Percentiles rank a stretch among this genome's conserved stretches.
Evolutionary conservation across 108 stramenopile genomes (phyloP).

Genomic region (Nitzschia putrida): DNA sequence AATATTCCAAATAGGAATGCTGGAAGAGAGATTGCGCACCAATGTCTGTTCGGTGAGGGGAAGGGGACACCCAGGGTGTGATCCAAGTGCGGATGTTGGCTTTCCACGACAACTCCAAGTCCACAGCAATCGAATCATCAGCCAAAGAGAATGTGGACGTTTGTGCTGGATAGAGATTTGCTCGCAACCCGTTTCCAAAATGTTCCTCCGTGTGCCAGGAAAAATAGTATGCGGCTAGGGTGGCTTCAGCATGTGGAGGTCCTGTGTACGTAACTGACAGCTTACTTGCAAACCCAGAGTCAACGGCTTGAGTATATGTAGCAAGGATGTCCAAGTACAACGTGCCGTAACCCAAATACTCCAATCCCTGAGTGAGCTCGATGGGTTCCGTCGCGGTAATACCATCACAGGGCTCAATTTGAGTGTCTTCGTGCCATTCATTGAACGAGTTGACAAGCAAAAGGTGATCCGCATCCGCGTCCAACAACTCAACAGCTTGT

Average conservation of each 20-base stretch:
- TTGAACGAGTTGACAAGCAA: slow-evolving; percentile 41
- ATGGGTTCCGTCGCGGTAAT: background rate
- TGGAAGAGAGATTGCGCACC: background rate
- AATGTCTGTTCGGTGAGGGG: background rate
- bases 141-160: slow-evolving; percentile 5
- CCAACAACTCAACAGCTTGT: slow-evolving; percentile 18
- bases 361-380: slow-evolving; percentile 19
- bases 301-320: slow-evolving; percentile 13
- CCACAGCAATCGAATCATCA: background rate
- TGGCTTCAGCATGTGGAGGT: background rate
- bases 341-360: slow-evolving; percentile 32
- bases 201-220: slow-evolving; percentile 1
- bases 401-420: slow-evolving; percentile 34
- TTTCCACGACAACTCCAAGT: background rate
- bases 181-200: background rate
- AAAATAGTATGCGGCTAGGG: background rate
- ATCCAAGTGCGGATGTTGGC: slow-evolving; percentile 37
- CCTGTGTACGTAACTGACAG: background rate
- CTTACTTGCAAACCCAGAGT: background rate
- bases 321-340: slow-evolving; percentile 36
- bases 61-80: slow-evolving; percentile 23
- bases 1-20: background rate
- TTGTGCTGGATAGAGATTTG: slow-evolving; percentile 1
- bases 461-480: slow-evolving; percentile 14
- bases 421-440: slow-evolving; percentile 47